Evolutionary conservation across 2,329 filamentous ascomycete genomes (phyloP), one percentile per base, ranked within the genome.

Genomic region (Botrytis fragariae): DNA sequence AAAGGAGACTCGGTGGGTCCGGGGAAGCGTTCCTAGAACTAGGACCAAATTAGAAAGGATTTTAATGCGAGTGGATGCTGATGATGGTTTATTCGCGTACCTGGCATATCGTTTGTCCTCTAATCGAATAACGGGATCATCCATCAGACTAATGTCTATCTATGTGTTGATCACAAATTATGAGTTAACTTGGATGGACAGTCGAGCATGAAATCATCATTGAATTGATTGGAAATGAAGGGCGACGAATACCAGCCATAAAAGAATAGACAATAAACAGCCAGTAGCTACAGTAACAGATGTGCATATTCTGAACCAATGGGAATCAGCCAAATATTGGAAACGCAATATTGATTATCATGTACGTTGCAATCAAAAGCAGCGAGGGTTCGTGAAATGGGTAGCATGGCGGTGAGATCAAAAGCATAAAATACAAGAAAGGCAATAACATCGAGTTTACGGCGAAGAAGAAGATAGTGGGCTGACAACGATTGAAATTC

Each of bases 1-100:
- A 61, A 32, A 45, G 54, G n/a, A 68, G 32, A 20, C 62, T 29
- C 35, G 54, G 35, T 68, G 71, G 71, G 71, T 72, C 71, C 71
- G 71, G 71, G 71, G 71, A 72, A 72, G 71, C 44, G 51, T 68
- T 67, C 71, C 62, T 69, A 72, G 42, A 25, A 72, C 51, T 68
- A 72, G 51, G 35, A 60, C 62, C 54, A 64, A 65, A 39, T 65
- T 32, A 39, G 35, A 48, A 42, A 57, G 32, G 37, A 54, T 25
- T 25, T n/a, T 12, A 65, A 44, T 69, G 63, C 64, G 35, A 68
- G 64, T 39, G 64, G 64, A 51, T 54, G 37, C 59, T 51, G 54
- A 35, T 60, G 69, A 63, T 45, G 20, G 59, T 63, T 61, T 61
- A 57, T 71, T 61, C 69, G 59, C 61, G 62, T 72, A 69, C 71